Evolutionary conservation across 2,329 filamentous ascomycete species (phyloP), one percentile per base, ranked within the genome.

Genomic region (Cytospora piceae): DNA sequence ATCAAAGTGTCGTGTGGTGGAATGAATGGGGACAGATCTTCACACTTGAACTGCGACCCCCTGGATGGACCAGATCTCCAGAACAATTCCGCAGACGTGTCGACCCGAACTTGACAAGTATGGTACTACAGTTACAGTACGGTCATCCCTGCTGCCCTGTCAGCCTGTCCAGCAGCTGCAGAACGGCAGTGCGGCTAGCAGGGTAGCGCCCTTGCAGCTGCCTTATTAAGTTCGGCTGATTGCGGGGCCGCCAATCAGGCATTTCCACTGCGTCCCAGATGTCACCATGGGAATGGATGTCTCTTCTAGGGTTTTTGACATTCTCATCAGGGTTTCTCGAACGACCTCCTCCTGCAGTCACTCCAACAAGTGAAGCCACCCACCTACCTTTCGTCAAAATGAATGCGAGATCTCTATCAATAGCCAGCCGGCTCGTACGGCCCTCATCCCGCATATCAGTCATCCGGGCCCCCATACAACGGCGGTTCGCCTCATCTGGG

Each of bases 401-500:
- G 66, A 67, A 59, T 27, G 34, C 64, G 22, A 66, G 64, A 61
- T 22, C 37, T 27, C 8, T 68, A 11, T 63, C 61, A 62, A 24
- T 56, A 32, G 65, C 37, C 65, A 49, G 29, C 62, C 65, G 65
- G 49, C 65, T 17, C 49, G 32, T 65, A 58, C 55, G 65, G 63
- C 56, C 57, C 20, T 61, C 62, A 9, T 39, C 46, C 39, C 20
- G 22, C 49, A 27, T 42, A 24, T 31, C 31, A 7, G 52, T 53
- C 1, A 32, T 59, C 20, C 31, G 52, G 31, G 39, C 29, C 22
- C 65, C 61, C 34, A 39, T 60, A 27, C 67, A 67, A 58, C 62
- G 56, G 20, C 67, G 65, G 12, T 63, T 69, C 56, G 65, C 62
- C 65, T 69, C 80, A 57, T 69, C 67, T 31, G 61, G 61, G 29